Base-by-base conservation (phyloP, 805 yeast genomes). In the Candida sanyiensis region DNA sequence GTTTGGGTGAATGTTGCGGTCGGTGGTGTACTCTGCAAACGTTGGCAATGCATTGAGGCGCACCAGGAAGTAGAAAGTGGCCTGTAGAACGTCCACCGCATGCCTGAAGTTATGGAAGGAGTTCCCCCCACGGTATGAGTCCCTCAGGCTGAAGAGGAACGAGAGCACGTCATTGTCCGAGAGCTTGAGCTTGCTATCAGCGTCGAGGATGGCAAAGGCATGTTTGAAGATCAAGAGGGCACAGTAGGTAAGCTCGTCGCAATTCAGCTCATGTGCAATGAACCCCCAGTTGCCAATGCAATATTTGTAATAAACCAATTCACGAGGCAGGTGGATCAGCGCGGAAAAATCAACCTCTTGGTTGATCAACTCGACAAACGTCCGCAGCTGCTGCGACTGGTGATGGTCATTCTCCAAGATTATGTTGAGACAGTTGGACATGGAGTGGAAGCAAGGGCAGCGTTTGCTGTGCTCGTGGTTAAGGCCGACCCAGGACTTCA, bases 91-190 rank as follows among this genome's bases (percentile, higher is more conserved):
- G 62, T 93, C 98, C 13, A 87, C 83, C 1, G 96, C 97, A 62
- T 93, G 98, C 49, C 95, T 74, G 57, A 89, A 93, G 62, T 90
- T 89, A 65, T 93, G 98, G 67, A 90, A 93, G 13, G 90, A 86
- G 58, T 89, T 89, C 9, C 87, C 85, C 49, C 77, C 75, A 52
- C 83, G 80, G 61, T 93, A 93, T 32, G 86, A 75, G 49, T 83
- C 83, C 44, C 96, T 72, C 7, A 85, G 69, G 48, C 78, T 72
- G 47, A 81, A 73, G 17, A 87, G 60, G 47, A 89, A 70, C 16
- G 73, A 69, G 30, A 77, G 60, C 20, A 87, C 62, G 42, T 69
- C 66, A 53, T 75, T 74, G 32, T 68, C 70, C 6, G 19, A 35
- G 38, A 49, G 33, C 7, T 41, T 39, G 34, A 52, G 42, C 2